A percentile compares a stretch with the other conserved stretches of the same genome.
These are phyloP conservation scores for Prunus salicina DNA, from an alignment of 306 rosid species.

Conservation along the genomic window DNA sequence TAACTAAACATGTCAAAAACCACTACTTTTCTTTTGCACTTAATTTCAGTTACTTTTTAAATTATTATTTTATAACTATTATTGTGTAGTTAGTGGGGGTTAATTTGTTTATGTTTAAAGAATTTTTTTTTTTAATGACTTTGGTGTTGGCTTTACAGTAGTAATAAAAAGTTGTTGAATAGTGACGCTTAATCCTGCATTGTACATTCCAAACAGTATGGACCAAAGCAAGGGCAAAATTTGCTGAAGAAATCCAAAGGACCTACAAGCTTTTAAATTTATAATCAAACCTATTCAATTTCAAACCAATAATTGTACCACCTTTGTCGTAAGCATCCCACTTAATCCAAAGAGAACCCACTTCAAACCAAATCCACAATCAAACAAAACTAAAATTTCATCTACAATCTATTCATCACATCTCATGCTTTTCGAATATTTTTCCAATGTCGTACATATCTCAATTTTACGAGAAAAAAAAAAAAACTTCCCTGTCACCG, in stretches of 20 bases:
- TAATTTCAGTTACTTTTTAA: not conserved
- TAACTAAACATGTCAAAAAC: not conserved
- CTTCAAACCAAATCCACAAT: not conserved
- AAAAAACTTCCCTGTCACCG: too few species aligned
- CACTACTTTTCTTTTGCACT: not conserved
- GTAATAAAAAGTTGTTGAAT: not conserved
- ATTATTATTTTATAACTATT: not conserved
- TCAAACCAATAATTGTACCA: conserved; percentile 12
- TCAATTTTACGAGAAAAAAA: too few species aligned
- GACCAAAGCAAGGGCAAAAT: not conserved
- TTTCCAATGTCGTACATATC: not conserved
- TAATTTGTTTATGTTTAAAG: not conserved
- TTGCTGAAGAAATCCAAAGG: not conserved
- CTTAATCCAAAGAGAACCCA: conserved; percentile 17
- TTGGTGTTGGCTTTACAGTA: not conserved
- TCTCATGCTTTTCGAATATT: not conserved
- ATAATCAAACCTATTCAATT: not conserved
- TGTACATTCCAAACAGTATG: not conserved
- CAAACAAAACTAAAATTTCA: not conserved
- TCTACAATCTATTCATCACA: not conserved
- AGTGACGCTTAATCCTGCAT: not conserved
- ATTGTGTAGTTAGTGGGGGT: not conserved
- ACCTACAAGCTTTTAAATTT: not conserved
- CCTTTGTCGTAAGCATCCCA: conserved; percentile 10
- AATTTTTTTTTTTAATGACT: not conserved